phyloP scores from a whole-genome alignment of 176 grass and related monocot species.

The Phoenix dactylifera region DNA sequence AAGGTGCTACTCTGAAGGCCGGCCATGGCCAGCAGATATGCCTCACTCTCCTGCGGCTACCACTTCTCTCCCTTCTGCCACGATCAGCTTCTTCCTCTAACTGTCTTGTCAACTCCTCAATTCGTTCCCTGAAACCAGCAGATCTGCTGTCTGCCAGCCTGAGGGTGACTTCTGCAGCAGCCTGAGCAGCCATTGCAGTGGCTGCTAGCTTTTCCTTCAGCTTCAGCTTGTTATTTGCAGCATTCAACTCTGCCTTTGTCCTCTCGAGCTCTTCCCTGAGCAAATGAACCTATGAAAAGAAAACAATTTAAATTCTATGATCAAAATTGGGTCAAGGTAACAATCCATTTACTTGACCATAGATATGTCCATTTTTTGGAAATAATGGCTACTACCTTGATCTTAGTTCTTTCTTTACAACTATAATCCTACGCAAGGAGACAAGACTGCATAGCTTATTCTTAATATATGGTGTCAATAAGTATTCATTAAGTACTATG shows the following conservation, averaged over 20 bases:
- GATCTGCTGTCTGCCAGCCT: constrained; percentile 65
- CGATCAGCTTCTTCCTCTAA: constrained; percentile 42
- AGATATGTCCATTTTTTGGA: too few species aligned
- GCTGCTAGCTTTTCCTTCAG: constrained; percentile 53
- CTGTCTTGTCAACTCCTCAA: constrained; percentile 72
- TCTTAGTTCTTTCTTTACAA: too few species aligned
- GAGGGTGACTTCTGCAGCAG: constrained; percentile 60
- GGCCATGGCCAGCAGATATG: constrained; percentile 68
- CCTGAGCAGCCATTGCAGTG: constrained; percentile 68
- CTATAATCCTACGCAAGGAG: too few species aligned
- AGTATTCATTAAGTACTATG: too few species aligned
- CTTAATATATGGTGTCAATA: too few species aligned
- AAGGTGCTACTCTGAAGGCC: constrained; percentile 31
- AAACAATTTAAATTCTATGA: too few species aligned
- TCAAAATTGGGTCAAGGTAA: too few species aligned
- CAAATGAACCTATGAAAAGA: constrained; percentile 34
- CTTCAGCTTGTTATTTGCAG: constrained; percentile 42
- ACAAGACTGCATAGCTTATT: too few species aligned
- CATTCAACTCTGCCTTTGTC: constrained; percentile 32
- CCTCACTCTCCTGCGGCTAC: constrained; percentile 27
- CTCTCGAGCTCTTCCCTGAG: constrained; percentile 48
- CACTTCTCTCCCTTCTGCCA: constrained; percentile 23
- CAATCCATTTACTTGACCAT: too few species aligned
- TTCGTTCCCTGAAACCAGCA: constrained; percentile 42
- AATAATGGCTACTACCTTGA: too few species aligned